phyloP scores from a whole-genome alignment of 257 asterid species.

The Solanum chiquidenum region DNA sequence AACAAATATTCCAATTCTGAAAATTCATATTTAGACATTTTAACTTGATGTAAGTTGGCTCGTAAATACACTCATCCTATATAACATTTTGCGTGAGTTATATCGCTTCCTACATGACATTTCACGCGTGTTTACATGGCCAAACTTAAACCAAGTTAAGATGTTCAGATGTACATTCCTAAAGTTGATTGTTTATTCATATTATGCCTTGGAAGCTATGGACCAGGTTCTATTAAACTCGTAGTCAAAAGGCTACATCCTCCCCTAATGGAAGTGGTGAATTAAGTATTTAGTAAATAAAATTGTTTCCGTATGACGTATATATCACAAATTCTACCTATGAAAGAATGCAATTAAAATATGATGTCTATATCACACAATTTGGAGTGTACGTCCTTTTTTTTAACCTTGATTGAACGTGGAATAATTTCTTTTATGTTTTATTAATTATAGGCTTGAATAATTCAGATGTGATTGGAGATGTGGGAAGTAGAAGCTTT shows the following conservation, averaged over 20 bases:
- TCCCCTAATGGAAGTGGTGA: not conserved
- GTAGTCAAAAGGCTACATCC: not conserved
- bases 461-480: constrained; percentile 55
- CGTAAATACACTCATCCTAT: not conserved
- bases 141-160: not conserved
- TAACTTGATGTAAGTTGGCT: not conserved
- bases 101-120: not conserved
- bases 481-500: constrained; percentile 57
- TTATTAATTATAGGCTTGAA: constrained; percentile 34
- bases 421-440: not conserved
- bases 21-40: not conserved
- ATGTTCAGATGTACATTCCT: not conserved
- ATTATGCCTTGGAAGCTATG: no score
- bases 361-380: not conserved
- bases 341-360: not conserved
- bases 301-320: not conserved
- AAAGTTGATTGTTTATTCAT: no score
- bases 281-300: not conserved
- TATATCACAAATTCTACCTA: not conserved
- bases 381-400: not conserved
- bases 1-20: not conserved
- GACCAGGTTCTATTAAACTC: not conserved
- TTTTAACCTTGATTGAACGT: not conserved
- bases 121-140: not conserved
- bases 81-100: not conserved